Evolutionary conservation across 2,329 filamentous ascomycete genomes (phyloP).

Genomic region (Trichoderma sp.): DNA sequence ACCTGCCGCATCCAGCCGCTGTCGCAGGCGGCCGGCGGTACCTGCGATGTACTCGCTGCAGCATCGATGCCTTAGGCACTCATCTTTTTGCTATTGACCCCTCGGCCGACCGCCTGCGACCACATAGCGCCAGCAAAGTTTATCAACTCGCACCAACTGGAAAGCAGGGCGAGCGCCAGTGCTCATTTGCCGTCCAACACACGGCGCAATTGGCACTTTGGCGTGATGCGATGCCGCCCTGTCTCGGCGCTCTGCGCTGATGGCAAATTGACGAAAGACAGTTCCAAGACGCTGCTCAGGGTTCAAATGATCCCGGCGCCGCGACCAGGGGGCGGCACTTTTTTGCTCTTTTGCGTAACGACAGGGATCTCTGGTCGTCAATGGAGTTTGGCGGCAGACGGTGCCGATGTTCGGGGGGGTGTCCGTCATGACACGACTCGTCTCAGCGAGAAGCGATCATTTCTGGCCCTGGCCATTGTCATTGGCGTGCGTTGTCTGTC

Average conservation of each 20-base stretch:
- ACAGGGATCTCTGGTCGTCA: slow-evolving; percentile 22
- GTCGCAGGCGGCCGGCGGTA: slow-evolving; percentile 3
- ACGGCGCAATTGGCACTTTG: neutral
- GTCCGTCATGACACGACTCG: slow-evolving; percentile 12
- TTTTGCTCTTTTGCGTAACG: slow-evolving; percentile 21
- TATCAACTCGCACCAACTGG: slow-evolving; percentile 6
- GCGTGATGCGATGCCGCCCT: neutral
- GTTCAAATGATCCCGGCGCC: slow-evolving; percentile 22
- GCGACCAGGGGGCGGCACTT: slow-evolving; percentile 22
- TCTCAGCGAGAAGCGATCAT: slow-evolving; percentile 4
- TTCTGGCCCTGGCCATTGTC: slow-evolving; percentile 5
- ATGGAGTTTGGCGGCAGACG: slow-evolving; percentile 22
- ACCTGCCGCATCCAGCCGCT: slow-evolving; percentile 21
- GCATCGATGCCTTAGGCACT: neutral
- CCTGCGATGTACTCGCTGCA: neutral
- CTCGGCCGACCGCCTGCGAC: neutral
- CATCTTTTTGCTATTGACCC: neutral
- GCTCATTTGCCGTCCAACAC: neutral
- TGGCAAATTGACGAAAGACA: slow-evolving; percentile 14
- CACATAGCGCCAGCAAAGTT: neutral
- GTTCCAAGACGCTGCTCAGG: slow-evolving; percentile 7
- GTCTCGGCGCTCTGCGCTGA: neutral
- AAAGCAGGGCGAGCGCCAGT: slow-evolving; percentile 4
- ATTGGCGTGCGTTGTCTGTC: slow-evolving; percentile 11
- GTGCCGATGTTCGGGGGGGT: slow-evolving; percentile 26